These are phyloP conservation scores for Fusarium aywerte DNA, from an alignment of 2,329 filamentous ascomycete genomes.

Conservation along the genomic window DNA sequence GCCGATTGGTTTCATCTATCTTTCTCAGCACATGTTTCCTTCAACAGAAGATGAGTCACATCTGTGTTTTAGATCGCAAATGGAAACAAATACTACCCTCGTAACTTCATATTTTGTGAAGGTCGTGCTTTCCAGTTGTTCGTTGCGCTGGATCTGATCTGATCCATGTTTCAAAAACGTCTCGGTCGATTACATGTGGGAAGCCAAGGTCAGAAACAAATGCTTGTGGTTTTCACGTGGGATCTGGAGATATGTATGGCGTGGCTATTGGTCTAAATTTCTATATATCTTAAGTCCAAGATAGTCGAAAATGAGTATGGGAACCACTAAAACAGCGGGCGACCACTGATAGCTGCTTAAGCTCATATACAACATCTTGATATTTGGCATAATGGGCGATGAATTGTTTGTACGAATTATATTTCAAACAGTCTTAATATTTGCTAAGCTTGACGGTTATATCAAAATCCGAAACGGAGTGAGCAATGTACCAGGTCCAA, in stretches of 20 bases:
- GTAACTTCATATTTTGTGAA: neutral
- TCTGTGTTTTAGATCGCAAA: neutral
- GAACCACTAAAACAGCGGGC: neutral
- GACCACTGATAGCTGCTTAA: neutral
- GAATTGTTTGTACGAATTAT: neutral
- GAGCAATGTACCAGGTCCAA: neutral
- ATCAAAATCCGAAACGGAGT: neutral
- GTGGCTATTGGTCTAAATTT: neutral
- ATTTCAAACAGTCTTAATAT: neutral
- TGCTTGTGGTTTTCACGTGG: too few species aligned
- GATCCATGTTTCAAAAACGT: neutral
- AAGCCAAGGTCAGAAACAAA: neutral
- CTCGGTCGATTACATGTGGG: neutral
- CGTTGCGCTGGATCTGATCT: neutral
- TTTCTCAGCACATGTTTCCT: neutral
- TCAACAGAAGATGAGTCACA: neutral
- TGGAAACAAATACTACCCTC: neutral
- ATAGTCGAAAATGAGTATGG: neutral
- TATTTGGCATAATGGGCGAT: neutral
- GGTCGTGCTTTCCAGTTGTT: neutral
- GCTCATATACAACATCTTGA: too few species aligned
- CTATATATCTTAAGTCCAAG: neutral
- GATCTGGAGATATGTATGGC: neutral
- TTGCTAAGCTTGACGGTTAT: neutral
- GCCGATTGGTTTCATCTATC: neutral